Evolutionary conservation across 73 alveolate species (phyloP).

Genomic region (Paramecium sonneborni): DNA sequence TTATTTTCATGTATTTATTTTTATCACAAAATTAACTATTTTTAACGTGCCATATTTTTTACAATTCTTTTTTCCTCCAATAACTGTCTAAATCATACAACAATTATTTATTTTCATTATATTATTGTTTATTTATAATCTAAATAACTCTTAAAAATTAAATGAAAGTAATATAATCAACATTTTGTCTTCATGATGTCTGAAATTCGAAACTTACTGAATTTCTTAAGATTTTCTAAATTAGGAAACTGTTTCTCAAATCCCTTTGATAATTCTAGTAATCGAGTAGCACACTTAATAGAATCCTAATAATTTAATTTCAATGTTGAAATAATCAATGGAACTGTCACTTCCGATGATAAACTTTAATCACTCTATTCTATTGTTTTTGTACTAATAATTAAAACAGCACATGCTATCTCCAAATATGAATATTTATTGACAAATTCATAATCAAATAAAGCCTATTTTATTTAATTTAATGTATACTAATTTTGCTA

Average conservation of each 20-base stretch:
- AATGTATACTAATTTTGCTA: background rate
- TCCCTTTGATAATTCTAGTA: conserved; percentile 26
- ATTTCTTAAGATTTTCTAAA: conserved; percentile 41
- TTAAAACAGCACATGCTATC: background rate
- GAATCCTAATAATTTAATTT: conserved; percentile 12
- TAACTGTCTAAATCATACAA: background rate
- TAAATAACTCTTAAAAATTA: background rate
- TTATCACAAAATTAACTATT: background rate
- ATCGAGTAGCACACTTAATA: background rate
- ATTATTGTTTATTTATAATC: background rate
- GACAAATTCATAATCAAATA: background rate
- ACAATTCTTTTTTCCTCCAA: background rate
- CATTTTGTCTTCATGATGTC: background rate
- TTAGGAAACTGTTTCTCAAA: conserved; percentile 50
- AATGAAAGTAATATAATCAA: background rate
- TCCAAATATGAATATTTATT: background rate
- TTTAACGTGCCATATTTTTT: background rate
- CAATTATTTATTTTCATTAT: background rate
- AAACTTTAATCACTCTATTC: background rate
- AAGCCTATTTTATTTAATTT: background rate
- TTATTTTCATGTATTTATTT: background rate
- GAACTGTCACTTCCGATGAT: background rate
- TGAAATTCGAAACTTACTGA: background rate
- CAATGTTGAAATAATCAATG: background rate
- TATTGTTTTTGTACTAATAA: background rate